phyloP scores from a whole-genome alignment of 2,329 filamentous ascomycete genomes.

The Annulohypoxylon truncatum region DNA sequence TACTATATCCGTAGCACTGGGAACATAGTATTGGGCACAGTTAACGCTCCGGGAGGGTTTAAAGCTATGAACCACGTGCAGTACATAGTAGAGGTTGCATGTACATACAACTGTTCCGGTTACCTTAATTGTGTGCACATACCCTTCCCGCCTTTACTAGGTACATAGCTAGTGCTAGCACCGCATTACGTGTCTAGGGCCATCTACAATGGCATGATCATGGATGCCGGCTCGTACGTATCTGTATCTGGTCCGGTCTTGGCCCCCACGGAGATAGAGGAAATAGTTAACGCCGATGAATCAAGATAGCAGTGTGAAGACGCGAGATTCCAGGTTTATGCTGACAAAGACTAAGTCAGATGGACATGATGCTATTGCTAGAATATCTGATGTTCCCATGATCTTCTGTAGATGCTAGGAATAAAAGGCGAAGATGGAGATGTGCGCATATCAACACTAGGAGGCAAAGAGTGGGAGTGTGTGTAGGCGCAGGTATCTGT shows the following conservation, averaged over 20 bases:
- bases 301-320: conserved; percentile 4
- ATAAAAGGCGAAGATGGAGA: background rate
- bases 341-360: conserved; percentile 1
- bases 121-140: conserved; percentile 10
- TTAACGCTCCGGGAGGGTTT: background rate
- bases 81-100: background rate
- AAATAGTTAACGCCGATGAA: conserved; percentile 16
- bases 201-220: conserved; percentile 9
- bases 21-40: background rate
- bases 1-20: background rate
- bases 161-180: background rate
- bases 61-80: conserved; percentile 12
- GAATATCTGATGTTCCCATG: conserved; percentile 8
- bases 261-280: conserved; percentile 21
- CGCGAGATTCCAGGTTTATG: background rate
- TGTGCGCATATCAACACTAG: background rate
- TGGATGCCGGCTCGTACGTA: conserved; percentile 7
- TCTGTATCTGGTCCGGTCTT: background rate
- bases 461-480: conserved; percentile 6
- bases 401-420: background rate
- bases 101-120: conserved; percentile 2
- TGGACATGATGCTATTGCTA: background rate
- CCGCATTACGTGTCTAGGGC: conserved; percentile 7
- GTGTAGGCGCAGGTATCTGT: conserved; percentile 15
- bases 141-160: background rate